Base-by-base conservation (phyloP, 2,329 filamentous ascomycete genomes). In the Penicillium verrucosum region DNA sequence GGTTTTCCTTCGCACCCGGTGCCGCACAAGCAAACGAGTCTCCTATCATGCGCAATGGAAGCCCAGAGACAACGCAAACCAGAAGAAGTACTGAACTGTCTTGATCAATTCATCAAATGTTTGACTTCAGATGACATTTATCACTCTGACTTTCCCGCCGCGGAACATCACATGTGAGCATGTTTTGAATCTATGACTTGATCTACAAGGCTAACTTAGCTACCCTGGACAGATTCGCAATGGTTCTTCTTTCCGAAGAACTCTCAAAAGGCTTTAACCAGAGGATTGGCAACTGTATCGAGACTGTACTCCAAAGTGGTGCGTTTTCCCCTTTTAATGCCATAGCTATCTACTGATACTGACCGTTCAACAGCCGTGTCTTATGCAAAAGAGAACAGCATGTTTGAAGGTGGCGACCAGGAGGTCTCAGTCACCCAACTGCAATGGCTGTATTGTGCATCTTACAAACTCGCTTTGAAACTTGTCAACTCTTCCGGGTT, bases 11-110 rank as follows among this genome's bases (percentile, higher is more conserved):
- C 5, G 2, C 9, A 51, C 1, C 37, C 52, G 1, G 38, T 51
- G n/a, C 25, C 30, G 2, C 21, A 55, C 9, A 55, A 55, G 30
- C 45, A 55, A 42, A 8, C 23, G 10, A 23, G 30, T 82, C 32
- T 97, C 0, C 91, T 92, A 61, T 89, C 90, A 1, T 96, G 92
- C 65, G 84, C 90, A 23, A 76, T 90, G 29, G 90, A 95, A 70
- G 88, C 90, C 3, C 86, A 92, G 48, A 79, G 85, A 60, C 77
- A 78, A 0, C 84, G 85, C 0, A 83, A 90, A 59, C 85, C 82
- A 49, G 60, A 77, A 0, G 84, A 87, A 60, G 83, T 86, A 12
- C 14, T 58, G 10, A 37, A 23, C 16, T 58, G 43, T 18, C 25
- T 54, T 14, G 51, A 34, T 9, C 37, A 36, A 25, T 54, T 53